phyloP scores from a whole-genome alignment of 2,329 filamentous ascomycete genomes.

The Dichotomopilus funicola region DNA sequence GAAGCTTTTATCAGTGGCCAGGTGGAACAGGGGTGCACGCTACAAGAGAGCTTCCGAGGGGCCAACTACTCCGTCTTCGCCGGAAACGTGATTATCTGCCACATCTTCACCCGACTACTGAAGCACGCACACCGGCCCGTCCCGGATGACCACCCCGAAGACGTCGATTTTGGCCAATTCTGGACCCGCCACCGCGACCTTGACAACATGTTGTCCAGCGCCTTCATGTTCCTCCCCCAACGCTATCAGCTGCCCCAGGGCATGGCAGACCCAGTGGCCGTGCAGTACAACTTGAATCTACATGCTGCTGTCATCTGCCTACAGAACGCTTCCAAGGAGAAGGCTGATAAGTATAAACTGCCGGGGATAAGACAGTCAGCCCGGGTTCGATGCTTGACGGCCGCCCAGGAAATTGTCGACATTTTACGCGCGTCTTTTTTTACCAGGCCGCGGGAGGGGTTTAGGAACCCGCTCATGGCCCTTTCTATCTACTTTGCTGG shows the following conservation, averaged over 20 bases:
- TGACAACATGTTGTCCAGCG: constrained; percentile 72
- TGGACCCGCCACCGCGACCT: constrained; percentile 81
- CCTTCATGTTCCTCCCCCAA: constrained; percentile 71
- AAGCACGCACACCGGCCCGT: constrained; percentile 70
- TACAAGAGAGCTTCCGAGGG: constrained; percentile 59
- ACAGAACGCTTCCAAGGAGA: constrained; percentile 82
- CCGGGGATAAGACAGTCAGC: constrained; percentile 62
- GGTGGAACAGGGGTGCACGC: constrained; percentile 53
- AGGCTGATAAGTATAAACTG: constrained; percentile 65
- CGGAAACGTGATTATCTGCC: constrained; percentile 65
- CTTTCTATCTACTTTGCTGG: constrained; percentile 81
- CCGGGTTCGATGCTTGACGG: constrained; percentile 65
- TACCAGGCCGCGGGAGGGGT: constrained; percentile 59
- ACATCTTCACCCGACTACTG: constrained; percentile 75
- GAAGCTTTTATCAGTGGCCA: constrained; percentile 64
- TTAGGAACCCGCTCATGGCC: constrained; percentile 69
- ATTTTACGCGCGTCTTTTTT: constrained; percentile 65
- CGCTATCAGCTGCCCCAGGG: constrained; percentile 65
- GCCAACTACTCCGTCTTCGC: constrained; percentile 63
- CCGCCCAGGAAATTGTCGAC: constrained; percentile 76
- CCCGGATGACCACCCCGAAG: constrained; percentile 63
- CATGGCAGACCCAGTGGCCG: constrained; percentile 61
- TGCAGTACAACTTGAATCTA: constrained; percentile 82
- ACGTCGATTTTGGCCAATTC: constrained; percentile 68
- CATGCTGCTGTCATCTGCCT: constrained; percentile 84